Evolutionary conservation across 2,329 filamentous ascomycete species (phyloP), one percentile per base, ranked within the genome.

Genomic region (Penicillium expansum): DNA sequence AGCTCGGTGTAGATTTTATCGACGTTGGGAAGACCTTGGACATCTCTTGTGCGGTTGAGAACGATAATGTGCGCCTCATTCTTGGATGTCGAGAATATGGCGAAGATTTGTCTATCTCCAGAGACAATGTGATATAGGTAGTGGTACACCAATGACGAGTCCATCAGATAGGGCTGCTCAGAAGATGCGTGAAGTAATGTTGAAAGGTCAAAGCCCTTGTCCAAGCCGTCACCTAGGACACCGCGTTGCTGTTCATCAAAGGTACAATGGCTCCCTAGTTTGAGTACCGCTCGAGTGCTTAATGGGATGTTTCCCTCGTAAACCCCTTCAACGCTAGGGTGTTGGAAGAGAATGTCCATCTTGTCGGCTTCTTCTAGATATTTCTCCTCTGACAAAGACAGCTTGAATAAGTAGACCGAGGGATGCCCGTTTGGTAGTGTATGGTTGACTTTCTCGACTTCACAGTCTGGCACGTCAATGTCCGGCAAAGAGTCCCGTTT

Each of bases 231-330:
- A 48, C 94, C 94, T 9, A 99, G 83, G 2, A 97, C 92, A 65
- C 93, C 95, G 58, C 89, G 85, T 66, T 97, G 92, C 53, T 82
- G 87, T 67, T 96, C 90, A 67, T 99, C 94, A 63, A 99, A 96
- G 2, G 91, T 95, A 71, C 94, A 99, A 30, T 90, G 80, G 67
- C 91, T 97, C 41, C 94, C 95, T 1, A 99, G 80, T 64, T 94
- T 90, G 10, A 99, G 83, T 32, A 99, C 84, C 4, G 93, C 94
- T 39, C 93, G 85, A 47, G 96, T 84, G 61, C 90, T 91, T 6
- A 97, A 80, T 1, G 95, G 92, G 1, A 99, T 82, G 63, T 96
- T 89, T 68, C 89, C 93, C 77, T 99, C 95, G 69, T 99, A 99
- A 14, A 99, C 92, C 30, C 95, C 95, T 74, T 99, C 94, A 1